Base-by-base conservation (phyloP, 495 filamentous ascomycete genomes). In the Penicillium crystallinum region DNA sequence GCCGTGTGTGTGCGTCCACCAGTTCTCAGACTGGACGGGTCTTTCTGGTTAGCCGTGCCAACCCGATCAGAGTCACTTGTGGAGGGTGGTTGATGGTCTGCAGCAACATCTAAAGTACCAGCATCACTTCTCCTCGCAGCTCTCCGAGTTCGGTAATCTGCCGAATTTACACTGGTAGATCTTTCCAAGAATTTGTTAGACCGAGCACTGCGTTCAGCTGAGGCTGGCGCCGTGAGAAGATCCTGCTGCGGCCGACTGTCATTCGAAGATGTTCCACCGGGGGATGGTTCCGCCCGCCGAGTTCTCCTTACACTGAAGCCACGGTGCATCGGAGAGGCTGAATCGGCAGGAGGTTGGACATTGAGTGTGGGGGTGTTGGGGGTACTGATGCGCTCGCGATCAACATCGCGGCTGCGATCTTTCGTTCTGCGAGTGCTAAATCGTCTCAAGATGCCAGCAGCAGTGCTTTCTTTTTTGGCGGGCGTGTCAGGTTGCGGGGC, bases 101-200 rank as follows among this genome's bases (percentile, higher is more conserved):
- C 60, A n/a, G 66, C 54, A 21, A 77, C 71, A 12, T 81, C 66
- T 38, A 69, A 57, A 18, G 74, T 73, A 44, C 87, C 85, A 4
- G 76, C 66, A 47, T 73, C 74, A 17, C 73, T 77, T 49, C 86
- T 72, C 44, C 86, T 79, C 30, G 74, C 74, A 45, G 84, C 69
- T 45, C 87, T 80, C 55, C 85, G 76, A 27, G 67, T 25, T 55
- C 87, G 74, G 72, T 83, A 84, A 42, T 96, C 91, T 4, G 83
- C 88, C 25, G 88, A 91, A 52, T 88, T 92, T 52, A 95, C 91
- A 52, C 89, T 93, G 7, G 90, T 86, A 14, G 89, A 93, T 52
- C 91, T 77, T 15, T 86, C 89, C 36, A 95, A 66, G 29, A 78
- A 83, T 46, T 85, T 85, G 25, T 73, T 77, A 23, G 79, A 77